These are phyloP conservation scores for Laburnicola sp. DNA, from an alignment of 2,329 filamentous ascomycete genomes.

Conservation along the genomic window DNA sequence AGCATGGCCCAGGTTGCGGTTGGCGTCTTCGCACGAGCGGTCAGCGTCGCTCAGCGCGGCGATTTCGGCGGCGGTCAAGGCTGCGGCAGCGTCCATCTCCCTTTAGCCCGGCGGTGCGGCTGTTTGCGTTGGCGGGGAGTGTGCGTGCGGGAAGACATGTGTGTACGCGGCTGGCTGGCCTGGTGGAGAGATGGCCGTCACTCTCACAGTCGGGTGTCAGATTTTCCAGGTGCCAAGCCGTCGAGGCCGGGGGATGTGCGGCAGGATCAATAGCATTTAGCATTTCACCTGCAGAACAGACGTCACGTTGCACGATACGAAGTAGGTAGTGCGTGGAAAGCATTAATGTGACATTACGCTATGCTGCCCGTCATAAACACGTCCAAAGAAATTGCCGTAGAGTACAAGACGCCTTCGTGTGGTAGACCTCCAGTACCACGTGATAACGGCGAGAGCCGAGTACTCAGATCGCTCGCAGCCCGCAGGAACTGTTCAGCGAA, in stretches of 20 bases:
- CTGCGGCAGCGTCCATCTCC: conserved; percentile 32
- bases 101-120: conserved; percentile 2
- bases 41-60: conserved; percentile 27
- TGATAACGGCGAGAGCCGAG: conserved; percentile 3
- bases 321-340: neutral
- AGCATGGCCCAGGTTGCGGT: conserved; percentile 14
- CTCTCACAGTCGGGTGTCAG: conserved; percentile 12
- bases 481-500: neutral
- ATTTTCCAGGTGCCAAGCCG: conserved; percentile 13
- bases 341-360: conserved; percentile 10
- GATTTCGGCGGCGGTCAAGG: conserved; percentile 29
- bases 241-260: neutral
- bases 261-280: conserved; percentile 5
- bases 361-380: conserved; percentile 5
- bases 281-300: neutral
- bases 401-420: conserved; percentile 6
- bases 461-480: neutral
- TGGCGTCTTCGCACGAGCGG: conserved; percentile 18
- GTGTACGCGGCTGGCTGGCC: conserved; percentile 5
- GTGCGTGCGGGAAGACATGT: conserved; percentile 21
- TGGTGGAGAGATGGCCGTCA: conserved; percentile 5
- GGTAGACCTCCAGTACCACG: neutral
- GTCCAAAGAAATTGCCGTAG: conserved; percentile 2
- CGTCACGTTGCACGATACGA: neutral
- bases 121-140: conserved; percentile 1